phyloP scores from a whole-genome alignment of 768 basidiomycete species.

The Scleroderma bovista region DNA sequence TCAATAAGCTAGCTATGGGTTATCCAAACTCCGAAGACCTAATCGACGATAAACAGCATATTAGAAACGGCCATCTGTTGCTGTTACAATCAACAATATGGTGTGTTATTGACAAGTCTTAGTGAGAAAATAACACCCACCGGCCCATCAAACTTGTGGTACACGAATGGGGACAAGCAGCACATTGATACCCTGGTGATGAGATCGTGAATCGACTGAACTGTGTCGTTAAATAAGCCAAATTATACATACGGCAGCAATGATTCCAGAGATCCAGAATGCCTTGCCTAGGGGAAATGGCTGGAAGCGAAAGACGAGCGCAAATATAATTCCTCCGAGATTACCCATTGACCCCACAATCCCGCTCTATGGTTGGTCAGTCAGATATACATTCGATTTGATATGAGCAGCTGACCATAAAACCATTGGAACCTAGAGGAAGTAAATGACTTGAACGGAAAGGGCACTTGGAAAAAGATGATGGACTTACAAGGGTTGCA shows the following conservation, averaged over 20 bases:
- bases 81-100: no score
- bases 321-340: conserved; percentile 46
- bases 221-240: background rate
- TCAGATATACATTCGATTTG: background rate
- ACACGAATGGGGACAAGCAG: conserved; percentile 14
- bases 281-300: conserved; percentile 35
- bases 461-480: no score
- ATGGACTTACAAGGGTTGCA: conserved; percentile 36
- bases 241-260: conserved; percentile 29
- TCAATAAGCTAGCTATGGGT: no score
- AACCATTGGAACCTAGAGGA: conserved; percentile 24
- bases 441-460: no score
- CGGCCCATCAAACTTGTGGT: conserved; percentile 6
- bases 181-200: conserved; percentile 13
- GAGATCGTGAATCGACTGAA: background rate
- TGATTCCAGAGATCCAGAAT: conserved; percentile 42
- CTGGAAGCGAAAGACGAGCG: conserved; percentile 45
- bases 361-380: conserved; percentile 19
- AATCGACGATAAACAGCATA: no score
- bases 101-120: no score
- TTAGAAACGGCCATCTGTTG: no score
- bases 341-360: conserved; percentile 36
- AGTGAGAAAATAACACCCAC: no score
- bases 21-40: no score
- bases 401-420: conserved; percentile 22